Conservation (phyloP, 768 basidiomycete species). For the Gloeostereum incarnatum region DNA sequence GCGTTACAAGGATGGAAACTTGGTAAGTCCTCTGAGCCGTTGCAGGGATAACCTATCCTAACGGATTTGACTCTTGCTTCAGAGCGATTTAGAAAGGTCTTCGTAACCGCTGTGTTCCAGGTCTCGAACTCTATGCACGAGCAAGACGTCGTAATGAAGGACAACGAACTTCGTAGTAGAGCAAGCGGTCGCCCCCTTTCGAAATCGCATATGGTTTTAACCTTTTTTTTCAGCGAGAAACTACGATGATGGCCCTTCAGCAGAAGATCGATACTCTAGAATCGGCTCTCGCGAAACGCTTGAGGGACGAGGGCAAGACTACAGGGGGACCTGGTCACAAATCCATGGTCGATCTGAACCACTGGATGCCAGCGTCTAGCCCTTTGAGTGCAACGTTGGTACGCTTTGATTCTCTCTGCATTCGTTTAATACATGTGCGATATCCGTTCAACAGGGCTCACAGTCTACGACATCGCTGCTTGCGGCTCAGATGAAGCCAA, state of each 20-base stretch:
- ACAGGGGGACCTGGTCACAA: too few relatives aligned
- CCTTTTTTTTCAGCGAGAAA: conserved; percentile 31
- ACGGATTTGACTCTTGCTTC: conserved; percentile 1
- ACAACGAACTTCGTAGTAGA: conserved; percentile 46
- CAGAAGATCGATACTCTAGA: conserved; percentile 36
- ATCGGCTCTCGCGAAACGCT: too few relatives aligned
- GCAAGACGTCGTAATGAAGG: conserved; percentile 41
- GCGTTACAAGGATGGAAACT: conserved; percentile 34
- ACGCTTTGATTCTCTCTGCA: too few relatives aligned
- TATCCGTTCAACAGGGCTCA: too few relatives aligned
- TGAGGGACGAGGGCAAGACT: too few relatives aligned
- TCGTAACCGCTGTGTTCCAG: conserved; percentile 35
- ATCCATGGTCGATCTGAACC: too few relatives aligned
- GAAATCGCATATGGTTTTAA: conserved; percentile 5
- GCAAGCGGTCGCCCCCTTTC: conserved; percentile 19
- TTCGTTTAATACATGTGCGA: too few relatives aligned
- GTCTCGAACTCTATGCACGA: conserved; percentile 39
- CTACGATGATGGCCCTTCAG: conserved; percentile 31
- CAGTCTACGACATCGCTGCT: too few relatives aligned
- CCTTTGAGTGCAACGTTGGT: too few relatives aligned
- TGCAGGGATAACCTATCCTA: neutral
- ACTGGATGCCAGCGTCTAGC: too few relatives aligned
- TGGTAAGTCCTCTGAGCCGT: conserved; percentile 25
- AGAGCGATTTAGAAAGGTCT: conserved; percentile 25
- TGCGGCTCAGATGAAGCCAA: too few relatives aligned